Percentiles rank a stretch among this genome's conserved stretches.
Evolutionary conservation across 495 filamentous ascomycete species (phyloP).

Genomic region (Aeminium ludgeri): DNA sequence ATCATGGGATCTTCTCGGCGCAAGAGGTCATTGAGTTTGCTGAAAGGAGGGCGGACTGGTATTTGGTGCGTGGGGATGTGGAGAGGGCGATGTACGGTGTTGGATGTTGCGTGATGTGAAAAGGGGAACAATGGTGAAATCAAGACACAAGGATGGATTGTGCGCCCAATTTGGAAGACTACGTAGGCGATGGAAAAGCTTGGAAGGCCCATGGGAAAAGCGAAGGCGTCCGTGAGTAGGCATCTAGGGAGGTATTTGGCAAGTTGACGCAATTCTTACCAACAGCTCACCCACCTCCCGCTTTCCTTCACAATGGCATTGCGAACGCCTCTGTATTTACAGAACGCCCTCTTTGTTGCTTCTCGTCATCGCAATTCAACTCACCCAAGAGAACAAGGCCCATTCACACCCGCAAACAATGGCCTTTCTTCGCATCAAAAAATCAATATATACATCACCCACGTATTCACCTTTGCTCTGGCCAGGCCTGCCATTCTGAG

Average conservation of each 20-base stretch:
- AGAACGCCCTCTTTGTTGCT: too few species aligned
- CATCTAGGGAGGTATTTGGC: background rate
- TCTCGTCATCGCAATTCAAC: background rate
- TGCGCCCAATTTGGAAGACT: background rate
- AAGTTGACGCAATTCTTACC: background rate
- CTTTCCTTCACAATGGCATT: too few species aligned
- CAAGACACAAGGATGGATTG: background rate
- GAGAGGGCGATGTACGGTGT: constrained; percentile 97
- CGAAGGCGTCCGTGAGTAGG: background rate
- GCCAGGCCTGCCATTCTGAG: too few species aligned
- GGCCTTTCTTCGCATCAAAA: too few species aligned
- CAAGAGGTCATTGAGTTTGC: constrained; percentile 98
- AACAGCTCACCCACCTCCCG: background rate
- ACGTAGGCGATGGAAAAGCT: background rate
- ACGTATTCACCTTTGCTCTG: too few species aligned
- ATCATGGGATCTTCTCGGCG: constrained; percentile 77
- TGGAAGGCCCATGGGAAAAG: background rate
- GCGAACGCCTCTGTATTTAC: too few species aligned
- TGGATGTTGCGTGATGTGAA: constrained; percentile 75
- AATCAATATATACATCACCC: too few species aligned
- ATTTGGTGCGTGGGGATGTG: constrained; percentile 63
- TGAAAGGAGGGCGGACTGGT: constrained; percentile 89
- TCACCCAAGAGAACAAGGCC: background rate
- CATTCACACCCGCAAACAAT: constrained; percentile 2
- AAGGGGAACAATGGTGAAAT: too few species aligned